These are phyloP conservation scores for Fusarium burgessii DNA, from an alignment of 2,329 filamentous ascomycete species.

Conservation along the genomic window DNA sequence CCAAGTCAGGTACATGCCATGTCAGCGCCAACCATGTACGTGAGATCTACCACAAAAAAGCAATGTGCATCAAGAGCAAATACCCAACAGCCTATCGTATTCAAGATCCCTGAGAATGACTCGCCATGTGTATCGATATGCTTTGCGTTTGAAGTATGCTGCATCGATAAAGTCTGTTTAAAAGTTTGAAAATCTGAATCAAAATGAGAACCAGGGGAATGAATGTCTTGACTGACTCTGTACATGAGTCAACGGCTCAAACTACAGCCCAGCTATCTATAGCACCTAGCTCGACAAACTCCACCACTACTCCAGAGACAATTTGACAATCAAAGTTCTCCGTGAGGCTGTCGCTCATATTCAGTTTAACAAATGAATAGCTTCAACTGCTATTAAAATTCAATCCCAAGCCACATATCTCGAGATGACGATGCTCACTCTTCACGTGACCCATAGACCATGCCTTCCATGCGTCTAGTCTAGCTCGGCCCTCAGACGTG, in stretches of 20 bases:
- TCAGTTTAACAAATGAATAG: not conserved
- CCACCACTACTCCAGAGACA: conserved; percentile 6
- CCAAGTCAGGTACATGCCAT: not conserved
- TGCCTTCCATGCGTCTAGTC: conserved; percentile 28
- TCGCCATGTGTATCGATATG: conserved; percentile 5
- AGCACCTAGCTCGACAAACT: conserved; percentile 18
- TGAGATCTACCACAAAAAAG: conserved; percentile 28
- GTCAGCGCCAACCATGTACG: conserved; percentile 3
- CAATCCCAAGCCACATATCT: conserved; percentile 1
- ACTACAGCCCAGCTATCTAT: conserved; percentile 20
- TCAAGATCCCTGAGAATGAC: conserved; percentile 4
- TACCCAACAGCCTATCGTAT: conserved; percentile 9
- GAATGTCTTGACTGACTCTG: not conserved
- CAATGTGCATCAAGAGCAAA: conserved; percentile 15
- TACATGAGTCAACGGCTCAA: conserved; percentile 34
- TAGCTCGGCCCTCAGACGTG: not conserved
- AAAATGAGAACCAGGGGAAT: conserved; percentile 10
- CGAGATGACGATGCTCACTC: not conserved
- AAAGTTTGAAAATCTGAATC: not conserved
- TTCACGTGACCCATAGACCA: conserved; percentile 27
- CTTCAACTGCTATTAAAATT: not conserved
- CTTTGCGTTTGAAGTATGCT: conserved; percentile 2
- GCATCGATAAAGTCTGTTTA: not conserved
- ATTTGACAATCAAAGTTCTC: not conserved
- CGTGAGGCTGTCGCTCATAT: not conserved